These are phyloP conservation scores for Graphilbum sp. DNA, from an alignment of 2,329 filamentous ascomycete species.

Conservation along the genomic window DNA sequence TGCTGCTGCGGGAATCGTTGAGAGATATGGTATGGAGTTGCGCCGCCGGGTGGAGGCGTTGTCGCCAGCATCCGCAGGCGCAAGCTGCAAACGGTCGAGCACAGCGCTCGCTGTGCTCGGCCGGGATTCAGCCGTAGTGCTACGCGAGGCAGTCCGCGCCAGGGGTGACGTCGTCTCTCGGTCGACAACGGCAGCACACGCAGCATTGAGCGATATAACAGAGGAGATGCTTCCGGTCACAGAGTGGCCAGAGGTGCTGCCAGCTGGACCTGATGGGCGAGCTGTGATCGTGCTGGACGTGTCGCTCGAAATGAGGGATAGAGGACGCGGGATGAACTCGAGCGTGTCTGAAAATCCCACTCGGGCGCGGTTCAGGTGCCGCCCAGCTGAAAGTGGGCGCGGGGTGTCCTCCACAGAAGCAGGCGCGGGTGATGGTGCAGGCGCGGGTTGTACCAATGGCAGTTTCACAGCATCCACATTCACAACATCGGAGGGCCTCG, in stretches of 20 bases:
- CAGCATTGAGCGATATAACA: constrained; percentile 41
- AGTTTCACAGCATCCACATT: too few relatives aligned
- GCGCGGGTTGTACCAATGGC: too few relatives aligned
- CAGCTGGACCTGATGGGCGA: constrained; percentile 21
- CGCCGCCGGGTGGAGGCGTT: constrained; percentile 29
- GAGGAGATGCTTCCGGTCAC: constrained; percentile 70
- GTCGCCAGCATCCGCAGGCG: constrained; percentile 16
- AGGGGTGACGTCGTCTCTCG: constrained; percentile 21
- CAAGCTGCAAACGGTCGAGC: constrained; percentile 33
- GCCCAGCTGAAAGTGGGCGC: constrained; percentile 3
- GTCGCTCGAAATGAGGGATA: constrained; percentile 73
- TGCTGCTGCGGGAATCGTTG: constrained; percentile 21
- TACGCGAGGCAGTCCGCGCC: constrained; percentile 23
- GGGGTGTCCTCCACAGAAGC: constrained; percentile 6
- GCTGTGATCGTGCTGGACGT: constrained; percentile 63
- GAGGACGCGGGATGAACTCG: constrained; percentile 66
- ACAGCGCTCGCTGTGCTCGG: constrained; percentile 60
- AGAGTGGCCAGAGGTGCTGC: constrained; percentile 37
- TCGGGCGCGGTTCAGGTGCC: constrained; percentile 32
- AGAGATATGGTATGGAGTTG: constrained; percentile 42
- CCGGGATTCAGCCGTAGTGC: constrained; percentile 28
- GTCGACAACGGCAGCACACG: constrained; percentile 22
- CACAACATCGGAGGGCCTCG: too few relatives aligned
- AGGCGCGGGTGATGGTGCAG: background rate
- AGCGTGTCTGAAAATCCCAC: constrained; percentile 76